phyloP scores from a whole-genome alignment of 1,284 basidiomycete genomes.

The Rhizoctonia solani region DNA sequence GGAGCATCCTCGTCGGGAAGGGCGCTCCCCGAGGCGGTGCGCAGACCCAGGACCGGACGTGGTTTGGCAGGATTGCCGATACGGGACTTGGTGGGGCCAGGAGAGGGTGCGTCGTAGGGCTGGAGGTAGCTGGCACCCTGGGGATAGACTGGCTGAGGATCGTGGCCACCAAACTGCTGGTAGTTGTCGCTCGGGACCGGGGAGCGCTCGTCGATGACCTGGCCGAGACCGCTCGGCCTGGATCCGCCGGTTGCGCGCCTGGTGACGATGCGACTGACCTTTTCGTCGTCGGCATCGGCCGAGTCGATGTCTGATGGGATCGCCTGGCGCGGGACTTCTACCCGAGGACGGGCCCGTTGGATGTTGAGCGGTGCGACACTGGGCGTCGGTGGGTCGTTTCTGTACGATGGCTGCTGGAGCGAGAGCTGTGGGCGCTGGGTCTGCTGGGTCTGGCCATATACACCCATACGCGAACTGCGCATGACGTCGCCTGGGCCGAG shows the following conservation, averaged over 20 bases:
- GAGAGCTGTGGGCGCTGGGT: too few species aligned
- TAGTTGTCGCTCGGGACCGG: neutral
- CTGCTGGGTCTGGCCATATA: too few species aligned
- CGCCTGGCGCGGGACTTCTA: conserved; percentile 7
- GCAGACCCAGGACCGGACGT: conserved; percentile 7
- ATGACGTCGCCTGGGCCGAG: too few species aligned
- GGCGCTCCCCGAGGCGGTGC: conserved; percentile 11
- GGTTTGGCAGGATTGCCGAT: neutral
- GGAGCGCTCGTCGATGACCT: neutral
- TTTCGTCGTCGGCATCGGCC: conserved; percentile 25
- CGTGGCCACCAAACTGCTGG: too few species aligned
- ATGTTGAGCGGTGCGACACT: conserved; percentile 12
- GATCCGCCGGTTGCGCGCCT: neutral
- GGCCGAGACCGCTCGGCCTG: neutral
- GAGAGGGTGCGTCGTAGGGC: neutral
- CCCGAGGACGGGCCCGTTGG: neutral
- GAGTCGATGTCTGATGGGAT: conserved; percentile 12
- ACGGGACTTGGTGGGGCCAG: conserved; percentile 1
- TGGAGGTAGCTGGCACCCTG: neutral
- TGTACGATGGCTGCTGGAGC: too few species aligned
- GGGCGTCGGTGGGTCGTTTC: neutral
- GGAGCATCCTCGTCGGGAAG: conserved; percentile 28
- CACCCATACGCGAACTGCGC: too few species aligned
- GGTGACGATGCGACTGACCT: neutral
- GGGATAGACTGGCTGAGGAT: neutral